These are phyloP conservation scores for Fomitopsis palustris DNA, from an alignment of 1,284 basidiomycete genomes.

Conservation along the genomic window DNA sequence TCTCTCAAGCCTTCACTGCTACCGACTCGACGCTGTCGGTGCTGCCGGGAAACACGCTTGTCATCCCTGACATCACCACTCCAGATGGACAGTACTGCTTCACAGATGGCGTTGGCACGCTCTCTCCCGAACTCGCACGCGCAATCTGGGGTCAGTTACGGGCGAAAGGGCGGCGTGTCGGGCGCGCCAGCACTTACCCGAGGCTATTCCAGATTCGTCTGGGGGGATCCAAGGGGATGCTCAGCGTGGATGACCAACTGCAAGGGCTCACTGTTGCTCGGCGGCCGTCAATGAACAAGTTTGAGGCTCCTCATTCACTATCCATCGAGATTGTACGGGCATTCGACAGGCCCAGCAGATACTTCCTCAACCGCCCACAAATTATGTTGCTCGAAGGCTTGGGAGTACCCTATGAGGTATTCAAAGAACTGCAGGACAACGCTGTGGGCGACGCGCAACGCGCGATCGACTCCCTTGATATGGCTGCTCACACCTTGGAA, in stretches of 20 bases:
- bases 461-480: constrained; percentile 39
- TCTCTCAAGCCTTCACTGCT: constrained; percentile 71
- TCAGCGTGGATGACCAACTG: constrained; percentile 59
- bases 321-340: constrained; percentile 69
- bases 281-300: constrained; percentile 77
- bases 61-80: constrained; percentile 41
- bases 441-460: constrained; percentile 46
- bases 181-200: constrained; percentile 36
- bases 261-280: constrained; percentile 55
- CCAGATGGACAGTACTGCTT: constrained; percentile 37
- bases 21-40: constrained; percentile 58
- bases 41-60: constrained; percentile 48
- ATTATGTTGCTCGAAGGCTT: constrained; percentile 62
- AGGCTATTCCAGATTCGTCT: constrained; percentile 59
- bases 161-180: constrained; percentile 34
- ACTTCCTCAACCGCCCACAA: constrained; percentile 62
- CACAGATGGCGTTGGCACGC: constrained; percentile 70
- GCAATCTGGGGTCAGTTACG: constrained; percentile 46
- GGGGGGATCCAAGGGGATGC: constrained; percentile 66
- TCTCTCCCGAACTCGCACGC: constrained; percentile 52
- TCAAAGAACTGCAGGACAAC: constrained; percentile 50
- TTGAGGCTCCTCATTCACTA: constrained; percentile 46
- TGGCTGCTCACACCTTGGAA: constrained; percentile 45
- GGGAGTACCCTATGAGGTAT: constrained; percentile 50
- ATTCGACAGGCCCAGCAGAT: constrained; percentile 56